Conservation (phyloP, 805 yeast species). For the Monosporozyma servazzii region DNA sequence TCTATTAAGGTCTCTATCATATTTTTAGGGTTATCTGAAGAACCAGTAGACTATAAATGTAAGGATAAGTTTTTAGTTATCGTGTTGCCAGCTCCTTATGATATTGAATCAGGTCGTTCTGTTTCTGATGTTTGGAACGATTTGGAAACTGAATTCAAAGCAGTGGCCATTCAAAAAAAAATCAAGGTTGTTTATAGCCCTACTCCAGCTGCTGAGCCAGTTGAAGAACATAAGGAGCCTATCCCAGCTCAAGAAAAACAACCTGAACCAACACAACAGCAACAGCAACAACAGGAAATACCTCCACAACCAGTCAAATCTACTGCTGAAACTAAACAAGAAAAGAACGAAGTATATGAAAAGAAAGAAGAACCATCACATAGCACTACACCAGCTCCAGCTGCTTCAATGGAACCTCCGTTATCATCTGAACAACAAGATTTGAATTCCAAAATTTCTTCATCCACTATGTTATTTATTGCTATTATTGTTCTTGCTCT, state of each 20-base stretch:
- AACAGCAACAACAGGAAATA: background rate
- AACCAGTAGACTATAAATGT: constrained; percentile 72
- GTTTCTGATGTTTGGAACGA: constrained; percentile 68
- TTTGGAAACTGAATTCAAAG: constrained; percentile 51
- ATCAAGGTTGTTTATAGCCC: constrained; percentile 46
- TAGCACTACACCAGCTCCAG: background rate
- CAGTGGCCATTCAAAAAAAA: constrained; percentile 50
- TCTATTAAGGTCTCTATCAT: constrained; percentile 68
- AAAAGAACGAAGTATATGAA: constrained; percentile 1
- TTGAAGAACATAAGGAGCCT: background rate
- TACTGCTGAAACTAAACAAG: background rate
- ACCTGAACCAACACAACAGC: background rate
- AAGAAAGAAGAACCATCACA: constrained; percentile 3
- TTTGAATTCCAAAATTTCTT: constrained; percentile 43
- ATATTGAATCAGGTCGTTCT: constrained; percentile 43
- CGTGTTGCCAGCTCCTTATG: constrained; percentile 63
- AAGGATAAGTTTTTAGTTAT: constrained; percentile 89
- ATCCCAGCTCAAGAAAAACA: background rate
- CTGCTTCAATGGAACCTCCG: constrained; percentile 10
- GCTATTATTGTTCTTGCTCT: constrained; percentile 48
- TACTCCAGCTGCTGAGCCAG: background rate
- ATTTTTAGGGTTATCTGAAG: constrained; percentile 71
- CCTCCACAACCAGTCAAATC: background rate
- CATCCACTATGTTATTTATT: constrained; percentile 41
- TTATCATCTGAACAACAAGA: constrained; percentile 23